A percentile compares a stretch with the other conserved stretches of the same genome.
Conservation (phyloP, 306 rosid genomes). For the Bauhinia variegata region DNA sequence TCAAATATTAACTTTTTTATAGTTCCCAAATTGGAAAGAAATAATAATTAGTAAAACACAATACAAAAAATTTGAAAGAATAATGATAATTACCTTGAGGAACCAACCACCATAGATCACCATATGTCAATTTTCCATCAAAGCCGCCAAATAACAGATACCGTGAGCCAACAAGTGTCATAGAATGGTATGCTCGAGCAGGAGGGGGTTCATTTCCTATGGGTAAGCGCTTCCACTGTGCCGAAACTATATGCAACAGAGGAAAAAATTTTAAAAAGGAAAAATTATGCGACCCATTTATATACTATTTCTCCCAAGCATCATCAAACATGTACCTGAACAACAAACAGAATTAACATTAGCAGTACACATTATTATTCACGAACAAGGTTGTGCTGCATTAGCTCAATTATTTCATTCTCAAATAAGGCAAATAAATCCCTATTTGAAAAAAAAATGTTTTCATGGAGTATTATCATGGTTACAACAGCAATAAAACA, state of each 20-base stretch:
- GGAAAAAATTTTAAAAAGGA: conserved; percentile 4
- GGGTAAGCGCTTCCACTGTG: conserved; percentile 92
- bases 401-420: conserved; percentile 6
- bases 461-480: background rate
- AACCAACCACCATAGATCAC: conserved; percentile 96
- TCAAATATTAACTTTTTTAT: conserved; percentile 15
- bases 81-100: conserved; percentile 69
- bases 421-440: conserved; percentile 18
- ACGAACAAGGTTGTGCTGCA: conserved; percentile 19
- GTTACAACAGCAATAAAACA: too few species aligned
- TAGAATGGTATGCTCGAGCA: conserved; percentile 95
- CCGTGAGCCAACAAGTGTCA: conserved; percentile 73
- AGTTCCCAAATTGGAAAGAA: background rate
- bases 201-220: conserved; percentile 86
- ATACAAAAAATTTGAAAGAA: conserved; percentile 22
- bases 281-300: conserved; percentile 18
- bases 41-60: conserved; percentile 13
- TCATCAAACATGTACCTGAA: conserved; percentile 7
- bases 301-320: conserved; percentile 2
- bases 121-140: conserved; percentile 92
- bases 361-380: conserved; percentile 7
- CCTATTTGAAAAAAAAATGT: conserved; percentile 1
- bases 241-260: conserved; percentile 64
- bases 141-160: conserved; percentile 88
- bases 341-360: conserved; percentile 22